phyloP scores from a whole-genome alignment of 768 basidiomycete genomes.

The Agrocybe praecox region DNA sequence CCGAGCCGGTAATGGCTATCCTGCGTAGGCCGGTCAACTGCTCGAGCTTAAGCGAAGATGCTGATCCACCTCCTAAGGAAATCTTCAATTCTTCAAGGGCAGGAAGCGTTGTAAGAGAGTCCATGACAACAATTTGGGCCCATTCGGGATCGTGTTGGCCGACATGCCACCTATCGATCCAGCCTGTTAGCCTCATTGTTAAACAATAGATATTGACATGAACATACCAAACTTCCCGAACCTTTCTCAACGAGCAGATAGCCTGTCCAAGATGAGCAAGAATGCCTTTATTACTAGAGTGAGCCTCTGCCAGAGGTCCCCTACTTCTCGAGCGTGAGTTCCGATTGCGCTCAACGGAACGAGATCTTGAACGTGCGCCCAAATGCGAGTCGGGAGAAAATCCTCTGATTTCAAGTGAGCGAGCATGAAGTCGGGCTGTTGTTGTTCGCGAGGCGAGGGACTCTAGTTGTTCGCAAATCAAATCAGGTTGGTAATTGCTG shows the following conservation, averaged over 20 bases:
- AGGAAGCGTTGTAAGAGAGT: slow-evolving; percentile 18
- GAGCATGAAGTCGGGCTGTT: slow-evolving; percentile 14
- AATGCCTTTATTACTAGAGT: slow-evolving; percentile 14
- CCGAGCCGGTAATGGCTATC: slow-evolving; percentile 18
- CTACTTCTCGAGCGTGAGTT: slow-evolving; percentile 21
- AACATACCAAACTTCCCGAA: slow-evolving; percentile 19
- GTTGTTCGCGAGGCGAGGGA: slow-evolving; percentile 18
- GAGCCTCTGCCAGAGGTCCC: slow-evolving; percentile 19
- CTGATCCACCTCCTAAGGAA: slow-evolving; percentile 16
- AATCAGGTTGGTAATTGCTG: slow-evolving; percentile 22
- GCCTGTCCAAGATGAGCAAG: slow-evolving; percentile 19
- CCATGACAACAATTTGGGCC: slow-evolving; percentile 22
- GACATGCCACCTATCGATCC: slow-evolving; percentile 19
- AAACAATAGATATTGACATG: neutral
- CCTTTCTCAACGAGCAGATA: slow-evolving; percentile 19
- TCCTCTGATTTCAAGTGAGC: slow-evolving; percentile 20
- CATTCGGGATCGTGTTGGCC: slow-evolving; percentile 20
- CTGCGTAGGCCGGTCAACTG: slow-evolving; percentile 17
- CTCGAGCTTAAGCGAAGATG: slow-evolving; percentile 15
- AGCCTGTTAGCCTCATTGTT: neutral
- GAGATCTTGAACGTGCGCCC: slow-evolving; percentile 19
- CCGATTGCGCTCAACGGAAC: slow-evolving; percentile 17
- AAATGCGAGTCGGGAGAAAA: slow-evolving; percentile 22
- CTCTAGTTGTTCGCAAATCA: slow-evolving; percentile 21
- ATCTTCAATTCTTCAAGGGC: slow-evolving; percentile 14